phyloP scores from a whole-genome alignment of 2,329 filamentous ascomycete genomes.

The Colletotrichum sp. region DNA sequence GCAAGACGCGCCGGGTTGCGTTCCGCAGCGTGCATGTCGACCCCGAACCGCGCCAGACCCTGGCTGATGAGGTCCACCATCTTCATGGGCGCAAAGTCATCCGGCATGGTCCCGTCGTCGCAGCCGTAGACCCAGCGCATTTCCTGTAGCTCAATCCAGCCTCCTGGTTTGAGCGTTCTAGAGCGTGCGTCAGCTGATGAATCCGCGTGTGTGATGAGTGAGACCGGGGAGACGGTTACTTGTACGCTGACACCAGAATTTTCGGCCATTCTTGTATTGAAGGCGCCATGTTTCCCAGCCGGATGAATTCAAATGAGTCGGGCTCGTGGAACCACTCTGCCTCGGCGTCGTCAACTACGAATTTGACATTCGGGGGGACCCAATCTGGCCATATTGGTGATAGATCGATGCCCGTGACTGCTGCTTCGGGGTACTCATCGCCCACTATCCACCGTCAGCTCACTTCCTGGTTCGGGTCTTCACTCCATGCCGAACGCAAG shows the following conservation, averaged over 20 bases:
- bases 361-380: conserved; percentile 76
- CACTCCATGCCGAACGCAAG: background rate
- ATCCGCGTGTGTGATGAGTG: conserved; percentile 34
- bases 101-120: conserved; percentile 52
- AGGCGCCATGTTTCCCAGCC: conserved; percentile 59
- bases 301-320: conserved; percentile 62
- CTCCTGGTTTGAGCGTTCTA: conserved; percentile 51
- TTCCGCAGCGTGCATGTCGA: conserved; percentile 44
- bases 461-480: background rate
- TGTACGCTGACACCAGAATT: conserved; percentile 60
- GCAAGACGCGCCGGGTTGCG: conserved; percentile 39
- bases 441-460: conserved; percentile 57
- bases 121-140: conserved; percentile 39
- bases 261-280: conserved; percentile 51
- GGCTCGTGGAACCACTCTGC: conserved; percentile 49
- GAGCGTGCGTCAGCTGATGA: conserved; percentile 51
- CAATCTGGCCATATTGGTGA: conserved; percentile 69
- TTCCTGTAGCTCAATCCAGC: conserved; percentile 62
- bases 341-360: conserved; percentile 70
- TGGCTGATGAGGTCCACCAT: conserved; percentile 1
- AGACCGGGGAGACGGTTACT: conserved; percentile 53
- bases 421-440: conserved; percentile 61
- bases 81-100: conserved; percentile 32
- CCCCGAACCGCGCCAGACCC: conserved; percentile 40
- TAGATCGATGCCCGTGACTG: conserved; percentile 68